phyloP scores from a whole-genome alignment of 805 yeast species.

The Metschnikowia peoriensis region DNA sequence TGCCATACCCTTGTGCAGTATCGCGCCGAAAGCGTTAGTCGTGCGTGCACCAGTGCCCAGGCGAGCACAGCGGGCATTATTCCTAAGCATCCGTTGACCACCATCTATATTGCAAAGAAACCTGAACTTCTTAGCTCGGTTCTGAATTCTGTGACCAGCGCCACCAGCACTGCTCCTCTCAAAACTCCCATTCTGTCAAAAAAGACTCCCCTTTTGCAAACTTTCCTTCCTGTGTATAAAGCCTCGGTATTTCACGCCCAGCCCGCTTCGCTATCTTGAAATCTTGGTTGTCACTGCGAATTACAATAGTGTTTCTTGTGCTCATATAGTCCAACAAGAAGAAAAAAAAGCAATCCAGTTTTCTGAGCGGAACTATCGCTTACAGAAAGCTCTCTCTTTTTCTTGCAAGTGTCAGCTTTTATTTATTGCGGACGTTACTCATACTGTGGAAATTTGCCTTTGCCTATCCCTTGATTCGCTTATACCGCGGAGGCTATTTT shows the following conservation, averaged over 20 bases:
- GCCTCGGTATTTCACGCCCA: no score
- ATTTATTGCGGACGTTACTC: neutral
- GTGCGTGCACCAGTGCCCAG: conserved; percentile 2
- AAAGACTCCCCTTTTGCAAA: no score
- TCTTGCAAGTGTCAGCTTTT: neutral
- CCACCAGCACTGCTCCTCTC: neutral
- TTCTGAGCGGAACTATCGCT: no score
- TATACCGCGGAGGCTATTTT: conserved; percentile 7
- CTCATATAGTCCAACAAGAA: no score
- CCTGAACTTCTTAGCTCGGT: neutral
- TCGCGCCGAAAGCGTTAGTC: conserved; percentile 3
- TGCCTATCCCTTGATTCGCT: conserved; percentile 12
- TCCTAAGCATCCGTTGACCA: neutral
- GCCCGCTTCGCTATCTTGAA: no score
- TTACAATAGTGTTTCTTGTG: no score
- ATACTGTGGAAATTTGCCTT: neutral
- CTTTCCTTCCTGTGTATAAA: no score
- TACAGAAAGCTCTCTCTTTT: neutral
- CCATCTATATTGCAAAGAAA: neutral
- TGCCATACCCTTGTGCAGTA: neutral
- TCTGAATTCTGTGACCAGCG: neutral
- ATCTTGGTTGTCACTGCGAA: no score
- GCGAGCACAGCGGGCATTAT: conserved; percentile 2
- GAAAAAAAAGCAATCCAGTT: no score
- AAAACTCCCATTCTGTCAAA: no score